Evolutionary conservation across 78 protist species (phyloP).

Genomic region (Ministeria vibrans): DNA sequence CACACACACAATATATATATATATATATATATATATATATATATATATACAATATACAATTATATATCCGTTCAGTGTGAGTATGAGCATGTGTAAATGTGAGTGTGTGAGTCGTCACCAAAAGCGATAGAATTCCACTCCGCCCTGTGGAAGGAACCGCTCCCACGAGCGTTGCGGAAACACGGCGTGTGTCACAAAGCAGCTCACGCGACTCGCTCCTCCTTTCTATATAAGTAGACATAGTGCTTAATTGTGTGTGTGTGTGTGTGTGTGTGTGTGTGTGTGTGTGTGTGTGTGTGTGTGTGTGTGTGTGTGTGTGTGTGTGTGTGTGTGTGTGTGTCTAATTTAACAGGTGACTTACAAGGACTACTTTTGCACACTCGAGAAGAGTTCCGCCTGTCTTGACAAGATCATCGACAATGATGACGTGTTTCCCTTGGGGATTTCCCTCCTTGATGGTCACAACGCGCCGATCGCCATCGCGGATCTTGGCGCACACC

Average conservation of each 20-base stretch:
- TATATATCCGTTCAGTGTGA: no score
- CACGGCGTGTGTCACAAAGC: constrained; percentile 41
- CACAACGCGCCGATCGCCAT: constrained; percentile 23
- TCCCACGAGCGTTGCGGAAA: constrained; percentile 24
- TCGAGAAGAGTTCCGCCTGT: constrained; percentile 43
- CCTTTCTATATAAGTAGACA: neutral
- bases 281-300: no score
- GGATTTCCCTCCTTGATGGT: constrained; percentile 25
- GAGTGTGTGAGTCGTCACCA: neutral
- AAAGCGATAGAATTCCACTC: neutral
- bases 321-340: neutral
- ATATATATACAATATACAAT: no score
- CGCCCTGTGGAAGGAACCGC: neutral
- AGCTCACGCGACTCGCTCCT: constrained; percentile 21
- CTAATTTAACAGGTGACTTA: neutral
- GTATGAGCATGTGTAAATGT: no score
- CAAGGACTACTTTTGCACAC: constrained; percentile 18
- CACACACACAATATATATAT: no score
- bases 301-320: no score
- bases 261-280: no score
- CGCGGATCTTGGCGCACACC: constrained; percentile 27
- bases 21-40: neutral
- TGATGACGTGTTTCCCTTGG: constrained; percentile 32
- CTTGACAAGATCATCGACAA: constrained; percentile 52
- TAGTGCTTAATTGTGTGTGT: neutral